A percentile compares a stretch with the other conserved stretches of the same genome.
Evolutionary conservation across 148 eudicot genomes (phyloP).

Genomic region (Diospyros lotus): DNA sequence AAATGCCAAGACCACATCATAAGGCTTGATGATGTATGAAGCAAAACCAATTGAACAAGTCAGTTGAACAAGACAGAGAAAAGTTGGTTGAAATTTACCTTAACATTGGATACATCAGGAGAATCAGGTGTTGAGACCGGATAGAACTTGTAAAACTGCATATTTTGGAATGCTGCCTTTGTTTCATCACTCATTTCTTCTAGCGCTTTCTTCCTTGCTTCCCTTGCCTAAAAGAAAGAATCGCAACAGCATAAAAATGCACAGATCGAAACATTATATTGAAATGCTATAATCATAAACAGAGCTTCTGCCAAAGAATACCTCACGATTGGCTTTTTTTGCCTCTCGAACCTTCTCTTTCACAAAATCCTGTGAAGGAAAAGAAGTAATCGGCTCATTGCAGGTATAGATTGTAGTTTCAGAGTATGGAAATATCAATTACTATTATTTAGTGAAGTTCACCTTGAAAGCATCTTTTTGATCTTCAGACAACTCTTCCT

Average conservation of each 20-base stretch:
- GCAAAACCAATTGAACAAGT: no score
- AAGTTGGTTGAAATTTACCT: slow-evolving; percentile 35
- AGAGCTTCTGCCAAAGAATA: slow-evolving; percentile 15
- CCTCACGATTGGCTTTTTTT: slow-evolving; percentile 83
- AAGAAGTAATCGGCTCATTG: background rate
- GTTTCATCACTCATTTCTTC: slow-evolving; percentile 79
- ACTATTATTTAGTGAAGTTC: background rate
- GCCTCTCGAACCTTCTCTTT: slow-evolving; percentile 75
- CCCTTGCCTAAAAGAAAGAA: slow-evolving; percentile 59
- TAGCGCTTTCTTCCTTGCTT: slow-evolving; percentile 69
- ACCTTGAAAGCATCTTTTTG: slow-evolving; percentile 82
- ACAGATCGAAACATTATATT: background rate
- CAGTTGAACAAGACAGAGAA: background rate
- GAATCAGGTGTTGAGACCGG: slow-evolving; percentile 69
- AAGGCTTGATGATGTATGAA: no score
- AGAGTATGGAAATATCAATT: background rate
- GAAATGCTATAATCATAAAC: background rate
- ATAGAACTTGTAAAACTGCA: slow-evolving; percentile 84
- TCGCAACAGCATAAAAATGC: slow-evolving; percentile 2
- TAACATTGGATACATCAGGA: slow-evolving; percentile 85
- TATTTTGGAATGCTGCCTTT: slow-evolving; percentile 66
- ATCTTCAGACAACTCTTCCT: slow-evolving; percentile 66
- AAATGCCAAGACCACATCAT: no score
- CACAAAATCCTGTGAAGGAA: slow-evolving; percentile 52
- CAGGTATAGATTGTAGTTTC: background rate